phyloP scores from a whole-genome alignment of 2,329 filamentous ascomycete genomes.

The Colletotrichum paranaense region DNA sequence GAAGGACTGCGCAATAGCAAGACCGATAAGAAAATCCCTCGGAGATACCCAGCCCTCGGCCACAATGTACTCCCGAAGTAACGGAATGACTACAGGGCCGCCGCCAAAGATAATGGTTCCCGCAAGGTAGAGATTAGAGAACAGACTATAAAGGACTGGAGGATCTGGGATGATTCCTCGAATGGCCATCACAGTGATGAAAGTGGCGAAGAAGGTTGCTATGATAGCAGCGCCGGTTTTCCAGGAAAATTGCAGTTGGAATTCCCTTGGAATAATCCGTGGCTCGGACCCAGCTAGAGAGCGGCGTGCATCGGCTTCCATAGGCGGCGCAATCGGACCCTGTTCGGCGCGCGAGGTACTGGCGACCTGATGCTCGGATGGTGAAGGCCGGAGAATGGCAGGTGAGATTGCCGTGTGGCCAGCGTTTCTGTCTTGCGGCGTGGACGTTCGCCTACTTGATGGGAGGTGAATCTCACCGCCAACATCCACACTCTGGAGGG shows the following conservation, averaged over 20 bases:
- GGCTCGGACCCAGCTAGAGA: constrained; percentile 28
- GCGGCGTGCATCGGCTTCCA: constrained; percentile 10
- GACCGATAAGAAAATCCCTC: constrained; percentile 78
- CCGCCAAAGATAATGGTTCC: constrained; percentile 77
- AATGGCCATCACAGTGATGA: constrained; percentile 66
- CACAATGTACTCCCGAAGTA: constrained; percentile 72
- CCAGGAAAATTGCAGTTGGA: constrained; percentile 56
- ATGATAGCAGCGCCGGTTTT: constrained; percentile 55
- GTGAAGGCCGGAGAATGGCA: too few species aligned
- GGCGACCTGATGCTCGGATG: too few species aligned
- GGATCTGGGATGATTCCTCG: constrained; percentile 52
- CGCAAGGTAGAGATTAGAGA: constrained; percentile 79
- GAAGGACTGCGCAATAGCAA: constrained; percentile 78
- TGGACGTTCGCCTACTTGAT: too few species aligned
- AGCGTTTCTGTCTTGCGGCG: too few species aligned
- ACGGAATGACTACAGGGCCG: constrained; percentile 73
- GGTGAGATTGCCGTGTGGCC: too few species aligned
- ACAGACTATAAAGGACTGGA: constrained; percentile 68
- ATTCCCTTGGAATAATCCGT: constrained; percentile 47
- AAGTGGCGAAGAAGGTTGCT: constrained; percentile 63
- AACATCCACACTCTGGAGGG: too few species aligned
- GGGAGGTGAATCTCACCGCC: too few species aligned
- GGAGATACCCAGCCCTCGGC: constrained; percentile 76
- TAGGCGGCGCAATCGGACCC: too few species aligned
- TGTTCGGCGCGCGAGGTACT: too few species aligned